These are phyloP conservation scores for Beverwykella pulmonaria DNA, from an alignment of 495 filamentous ascomycete genomes.

Conservation along the genomic window DNA sequence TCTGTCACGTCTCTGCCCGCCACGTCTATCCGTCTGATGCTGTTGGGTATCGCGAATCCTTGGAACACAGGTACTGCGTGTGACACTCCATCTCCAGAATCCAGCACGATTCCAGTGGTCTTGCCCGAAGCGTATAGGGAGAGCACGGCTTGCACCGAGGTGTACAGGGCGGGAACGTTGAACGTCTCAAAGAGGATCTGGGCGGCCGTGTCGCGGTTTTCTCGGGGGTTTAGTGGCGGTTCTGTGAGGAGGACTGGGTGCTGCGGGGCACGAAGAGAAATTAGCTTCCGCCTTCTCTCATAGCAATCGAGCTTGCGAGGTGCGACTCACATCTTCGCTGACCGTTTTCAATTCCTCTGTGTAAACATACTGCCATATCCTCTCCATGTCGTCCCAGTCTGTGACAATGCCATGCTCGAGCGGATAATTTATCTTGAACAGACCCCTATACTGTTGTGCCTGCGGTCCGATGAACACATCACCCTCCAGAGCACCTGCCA, in stretches of 20 bases:
- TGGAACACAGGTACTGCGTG: constrained; percentile 98
- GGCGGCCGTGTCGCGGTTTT: constrained; percentile 93
- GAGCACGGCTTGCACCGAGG: constrained; percentile 94
- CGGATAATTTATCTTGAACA: constrained; percentile 93
- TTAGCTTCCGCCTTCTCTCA: constrained; percentile 13
- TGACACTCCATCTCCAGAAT: constrained; percentile 94
- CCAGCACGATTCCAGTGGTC: constrained; percentile 94
- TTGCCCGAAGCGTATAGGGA: constrained; percentile 95
- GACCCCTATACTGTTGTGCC: constrained; percentile 87
- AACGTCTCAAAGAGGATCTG: constrained; percentile 99
- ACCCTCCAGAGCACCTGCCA: constrained; percentile 93
- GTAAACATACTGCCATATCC: constrained; percentile 93
- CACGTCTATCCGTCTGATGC: constrained; percentile 93
- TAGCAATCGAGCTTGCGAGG: background rate
- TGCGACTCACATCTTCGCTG: constrained; percentile 78
- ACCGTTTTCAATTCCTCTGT: constrained; percentile 86
- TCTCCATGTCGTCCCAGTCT: constrained; percentile 99
- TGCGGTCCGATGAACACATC: constrained; percentile 96
- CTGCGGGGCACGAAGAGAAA: constrained; percentile 46
- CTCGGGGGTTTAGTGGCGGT: constrained; percentile 91
- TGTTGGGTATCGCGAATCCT: constrained; percentile 94
- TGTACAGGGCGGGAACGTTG: constrained; percentile 95
- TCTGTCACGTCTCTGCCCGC: constrained; percentile 98
- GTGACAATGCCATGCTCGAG: constrained; percentile 98
- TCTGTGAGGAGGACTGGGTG: constrained; percentile 97